Evolutionary conservation across 371 early-diverging fungal genomes (phyloP), one percentile per base, ranked within the genome.

Genomic region (Mucor lusitanicus): DNA sequence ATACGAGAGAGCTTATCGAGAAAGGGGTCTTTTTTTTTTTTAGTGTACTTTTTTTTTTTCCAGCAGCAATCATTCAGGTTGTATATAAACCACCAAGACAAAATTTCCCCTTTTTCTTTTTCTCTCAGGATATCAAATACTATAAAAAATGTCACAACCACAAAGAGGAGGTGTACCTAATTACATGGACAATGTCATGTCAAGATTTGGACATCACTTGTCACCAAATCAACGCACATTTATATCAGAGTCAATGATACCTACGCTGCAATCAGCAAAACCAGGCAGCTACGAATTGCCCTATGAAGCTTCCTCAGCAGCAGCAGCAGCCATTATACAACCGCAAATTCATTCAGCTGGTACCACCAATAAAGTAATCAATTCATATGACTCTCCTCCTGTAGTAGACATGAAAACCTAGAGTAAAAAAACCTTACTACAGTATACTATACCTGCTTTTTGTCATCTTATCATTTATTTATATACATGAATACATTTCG

Each of bases 191-290:
- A 71, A 67, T 28, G 71, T 74, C 48, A 71, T 74, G 64, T 74
- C 74, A 28, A 59, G 74, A 39, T 74, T 74, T 50, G 74, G 74
- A 6, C 74, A 74, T 46, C 71, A 71, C 44, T 46, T 74, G 17
- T 71, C 71, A 15, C 64, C 68, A 30, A 63, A 74, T 28, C 71
- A 74, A 35, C 67, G 71, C 9, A 67, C 71, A 9, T 40, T 46
- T n/a, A 40, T 74, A 42, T 67, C 74, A 44, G 60, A 70, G 35
- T 63, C 71, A 12, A 67, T 74, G 71, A 33, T 67, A 2, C 64
- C 74, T 6, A 55, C 42, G 19, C 42, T 70, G 40, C 67, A 70
- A 35, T 63, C 69, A 57, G 56, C 72, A 35, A 55, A 57, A 28
- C 57, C 58, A 25, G 70, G 67, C 19, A 21, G 63, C 37, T 63